A percentile compares a stretch with the other conserved stretches of the same genome.
These are phyloP conservation scores for Tuber borchii DNA, from an alignment of 495 filamentous ascomycete species.

Conservation along the genomic window DNA sequence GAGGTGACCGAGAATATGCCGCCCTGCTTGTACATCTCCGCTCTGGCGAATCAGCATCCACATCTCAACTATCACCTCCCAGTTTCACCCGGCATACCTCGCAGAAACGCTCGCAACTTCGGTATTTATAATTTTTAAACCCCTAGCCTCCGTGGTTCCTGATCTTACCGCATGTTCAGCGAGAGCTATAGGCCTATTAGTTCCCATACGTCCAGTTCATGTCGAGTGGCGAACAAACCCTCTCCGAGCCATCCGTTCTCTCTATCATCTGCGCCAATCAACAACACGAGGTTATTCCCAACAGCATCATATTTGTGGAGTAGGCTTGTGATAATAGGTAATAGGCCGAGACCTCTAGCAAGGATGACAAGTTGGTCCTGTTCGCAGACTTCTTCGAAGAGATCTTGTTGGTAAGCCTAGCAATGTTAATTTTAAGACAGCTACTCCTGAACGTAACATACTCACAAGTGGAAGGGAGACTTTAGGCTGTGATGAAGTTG, in stretches of 20 bases:
- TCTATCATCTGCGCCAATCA: constrained; percentile 84
- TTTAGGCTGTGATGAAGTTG: constrained; percentile 61
- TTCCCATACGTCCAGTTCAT: background rate
- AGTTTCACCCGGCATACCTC: constrained; percentile 44
- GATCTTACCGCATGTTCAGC: constrained; percentile 90
- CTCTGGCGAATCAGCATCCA: constrained; percentile 45
- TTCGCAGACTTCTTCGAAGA: constrained; percentile 79
- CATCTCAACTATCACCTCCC: constrained; percentile 27
- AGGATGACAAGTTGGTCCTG: constrained; percentile 92
- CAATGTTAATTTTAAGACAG: constrained; percentile 12
- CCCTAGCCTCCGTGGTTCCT: constrained; percentile 66
- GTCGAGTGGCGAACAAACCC: constrained; percentile 44
- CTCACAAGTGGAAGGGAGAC: constrained; percentile 83
- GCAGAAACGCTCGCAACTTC: constrained; percentile 80
- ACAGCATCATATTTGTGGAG: constrained; percentile 95
- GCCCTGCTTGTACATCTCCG: constrained; percentile 81
- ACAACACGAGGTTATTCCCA: constrained; percentile 81
- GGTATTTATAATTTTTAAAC: constrained; percentile 86
- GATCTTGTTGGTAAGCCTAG: constrained; percentile 77
- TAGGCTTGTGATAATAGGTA: constrained; percentile 84
- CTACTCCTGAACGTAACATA: background rate
- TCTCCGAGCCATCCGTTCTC: constrained; percentile 94
- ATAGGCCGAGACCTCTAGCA: constrained; percentile 82
- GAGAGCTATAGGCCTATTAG: constrained; percentile 51
- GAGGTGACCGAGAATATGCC: constrained; percentile 96